phyloP scores from a whole-genome alignment of 768 basidiomycete species.

The Austroboletus eburneus region DNA sequence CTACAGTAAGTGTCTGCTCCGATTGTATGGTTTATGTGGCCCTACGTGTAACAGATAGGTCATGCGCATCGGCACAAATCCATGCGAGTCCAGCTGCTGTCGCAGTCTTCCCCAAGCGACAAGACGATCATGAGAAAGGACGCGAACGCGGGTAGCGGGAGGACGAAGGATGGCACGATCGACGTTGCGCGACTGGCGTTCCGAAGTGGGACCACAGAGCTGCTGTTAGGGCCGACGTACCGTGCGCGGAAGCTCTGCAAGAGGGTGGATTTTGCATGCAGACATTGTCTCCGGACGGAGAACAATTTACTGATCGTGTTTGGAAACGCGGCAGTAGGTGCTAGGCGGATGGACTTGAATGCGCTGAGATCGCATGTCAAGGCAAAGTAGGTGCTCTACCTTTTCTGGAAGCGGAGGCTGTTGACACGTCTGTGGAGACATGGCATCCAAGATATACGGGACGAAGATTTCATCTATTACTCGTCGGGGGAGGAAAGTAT shows the following conservation, averaged over 20 bases:
- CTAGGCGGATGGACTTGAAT: slow-evolving; percentile 44
- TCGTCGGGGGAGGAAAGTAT: not conserved
- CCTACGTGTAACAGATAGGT: slow-evolving; percentile 43
- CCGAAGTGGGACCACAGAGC: slow-evolving; percentile 20
- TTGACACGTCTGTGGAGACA: slow-evolving; percentile 40
- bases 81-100: slow-evolving; percentile 40
- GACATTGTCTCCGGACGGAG: slow-evolving; percentile 39
- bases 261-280: slow-evolving; percentile 46
- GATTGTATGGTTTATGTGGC: not conserved
- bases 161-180: too few relatives aligned
- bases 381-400: slow-evolving; percentile 43
- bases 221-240: slow-evolving; percentile 15
- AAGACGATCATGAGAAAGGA: too few relatives aligned
- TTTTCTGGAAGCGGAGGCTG: not conserved
- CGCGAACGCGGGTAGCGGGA: too few relatives aligned
- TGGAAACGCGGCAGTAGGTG: not conserved
- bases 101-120: not conserved
- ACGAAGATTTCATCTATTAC: slow-evolving; percentile 50
- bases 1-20: slow-evolving; percentile 37
- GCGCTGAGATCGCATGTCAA: slow-evolving; percentile 62
- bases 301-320: not conserved
- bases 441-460: slow-evolving; percentile 39
- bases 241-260: slow-evolving; percentile 30
- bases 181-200: slow-evolving; percentile 9
- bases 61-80: slow-evolving; percentile 62